Conservation (phyloP, 1,284 basidiomycete genomes). For the Papiliotrema nemorosa region DNA sequence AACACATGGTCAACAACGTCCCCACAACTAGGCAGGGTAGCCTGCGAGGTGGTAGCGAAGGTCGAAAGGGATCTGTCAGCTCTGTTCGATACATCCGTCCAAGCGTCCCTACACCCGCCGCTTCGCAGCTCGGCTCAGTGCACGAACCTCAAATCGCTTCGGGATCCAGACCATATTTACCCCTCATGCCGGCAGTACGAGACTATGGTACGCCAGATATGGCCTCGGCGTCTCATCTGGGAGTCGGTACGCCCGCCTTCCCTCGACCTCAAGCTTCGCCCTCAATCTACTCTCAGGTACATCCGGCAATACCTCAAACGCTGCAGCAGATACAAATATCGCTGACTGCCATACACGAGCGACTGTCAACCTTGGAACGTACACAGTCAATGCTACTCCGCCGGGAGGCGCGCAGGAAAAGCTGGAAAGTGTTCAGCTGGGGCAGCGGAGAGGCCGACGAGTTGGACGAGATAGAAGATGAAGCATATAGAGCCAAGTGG, state of each 20-base stretch:
- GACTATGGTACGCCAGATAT: conserved; percentile 32
- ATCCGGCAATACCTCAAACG: conserved; percentile 33
- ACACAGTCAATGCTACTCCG: conserved; percentile 38
- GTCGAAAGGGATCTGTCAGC: conserved; percentile 26
- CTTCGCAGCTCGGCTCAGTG: conserved; percentile 8
- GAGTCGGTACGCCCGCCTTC: conserved; percentile 37
- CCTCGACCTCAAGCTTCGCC: conserved; percentile 30
- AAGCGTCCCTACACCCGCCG: not conserved
- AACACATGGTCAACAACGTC: not conserved
- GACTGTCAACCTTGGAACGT: conserved; percentile 70
- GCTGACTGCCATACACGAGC: conserved; percentile 81
- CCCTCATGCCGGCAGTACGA: conserved; percentile 10
- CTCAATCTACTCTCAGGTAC: conserved; percentile 43
- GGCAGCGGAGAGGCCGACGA: conserved; percentile 28
- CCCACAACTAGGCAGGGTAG: conserved; percentile 5
- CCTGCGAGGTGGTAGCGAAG: conserved; percentile 15
- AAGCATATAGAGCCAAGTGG: conserved; percentile 14
- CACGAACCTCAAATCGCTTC: not conserved
- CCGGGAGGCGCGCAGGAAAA: conserved; percentile 23
- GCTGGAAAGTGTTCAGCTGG: conserved; percentile 29
- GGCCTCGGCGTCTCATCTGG: conserved; percentile 17
- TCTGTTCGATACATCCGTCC: conserved; percentile 16
- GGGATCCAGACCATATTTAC: conserved; percentile 2
- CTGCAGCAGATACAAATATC: conserved; percentile 64
- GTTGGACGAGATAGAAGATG: conserved; percentile 35